Percentiles rank a stretch among this genome's conserved stretches.
Conservation (phyloP, 2,329 filamentous ascomycete genomes). For the Sclerotinia nivalis region DNA sequence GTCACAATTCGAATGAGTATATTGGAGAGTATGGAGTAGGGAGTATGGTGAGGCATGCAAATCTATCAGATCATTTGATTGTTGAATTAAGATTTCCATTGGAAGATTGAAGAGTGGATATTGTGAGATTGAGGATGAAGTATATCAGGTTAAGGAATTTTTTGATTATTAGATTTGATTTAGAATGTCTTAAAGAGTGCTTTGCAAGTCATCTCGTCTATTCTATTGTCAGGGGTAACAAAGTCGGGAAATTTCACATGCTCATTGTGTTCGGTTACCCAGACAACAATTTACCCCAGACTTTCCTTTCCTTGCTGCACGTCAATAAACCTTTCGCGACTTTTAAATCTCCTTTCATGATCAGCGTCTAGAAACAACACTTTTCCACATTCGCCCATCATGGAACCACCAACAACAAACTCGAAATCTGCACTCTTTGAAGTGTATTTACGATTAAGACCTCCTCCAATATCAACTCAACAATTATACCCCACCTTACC, state of each 20-base stretch:
- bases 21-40: no score
- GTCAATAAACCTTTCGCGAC: constrained; percentile 19
- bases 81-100: no score
- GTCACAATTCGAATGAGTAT: no score
- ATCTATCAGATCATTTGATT: no score
- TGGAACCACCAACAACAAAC: constrained; percentile 46
- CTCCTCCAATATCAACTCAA: constrained; percentile 50
- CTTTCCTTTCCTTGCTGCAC: not conserved
- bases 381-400: constrained; percentile 28
- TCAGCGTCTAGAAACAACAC: constrained; percentile 15
- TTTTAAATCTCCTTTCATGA: constrained; percentile 13
- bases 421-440: constrained; percentile 70
- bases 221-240: constrained; percentile 2
- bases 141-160: no score
- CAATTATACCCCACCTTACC: constrained; percentile 43
- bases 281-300: constrained; percentile 21
- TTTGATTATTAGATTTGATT: no score
- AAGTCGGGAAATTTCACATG: not conserved
- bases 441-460: constrained; percentile 83
- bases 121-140: no score
- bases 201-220: no score
- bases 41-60: no score
- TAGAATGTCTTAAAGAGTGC: no score
- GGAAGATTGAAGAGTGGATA: no score
- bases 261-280: constrained; percentile 7